These are phyloP conservation scores for Leccinum fuscescens DNA, from an alignment of 1,284 basidiomycete genomes.

Conservation along the genomic window DNA sequence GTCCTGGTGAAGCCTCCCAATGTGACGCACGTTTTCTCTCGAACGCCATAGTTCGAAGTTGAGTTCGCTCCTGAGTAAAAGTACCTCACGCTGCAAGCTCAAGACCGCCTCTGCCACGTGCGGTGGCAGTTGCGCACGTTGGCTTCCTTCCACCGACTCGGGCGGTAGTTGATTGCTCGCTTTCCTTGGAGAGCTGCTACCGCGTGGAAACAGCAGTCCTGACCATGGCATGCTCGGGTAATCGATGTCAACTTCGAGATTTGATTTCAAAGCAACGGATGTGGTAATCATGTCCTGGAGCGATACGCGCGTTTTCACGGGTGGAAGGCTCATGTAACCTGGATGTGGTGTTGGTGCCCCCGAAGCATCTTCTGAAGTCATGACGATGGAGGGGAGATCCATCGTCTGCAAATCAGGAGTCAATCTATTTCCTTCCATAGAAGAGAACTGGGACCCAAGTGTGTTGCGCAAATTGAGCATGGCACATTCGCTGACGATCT, in stretches of 20 bases:
- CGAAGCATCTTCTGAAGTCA: conserved; percentile 20
- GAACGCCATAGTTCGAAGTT: conserved; percentile 82
- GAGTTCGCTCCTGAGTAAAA: conserved; percentile 73
- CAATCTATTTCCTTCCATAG: conserved; percentile 11
- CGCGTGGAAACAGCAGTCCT: conserved; percentile 37
- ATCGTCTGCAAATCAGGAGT: conserved; percentile 8
- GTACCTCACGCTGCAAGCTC: conserved; percentile 67
- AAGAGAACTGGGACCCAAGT: conserved; percentile 38
- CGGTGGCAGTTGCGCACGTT: conserved; percentile 36
- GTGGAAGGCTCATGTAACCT: conserved; percentile 20
- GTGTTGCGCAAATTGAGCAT: conserved; percentile 66
- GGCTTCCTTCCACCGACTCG: conserved; percentile 11
- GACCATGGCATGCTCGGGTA: conserved; percentile 48
- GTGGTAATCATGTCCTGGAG: conserved; percentile 70
- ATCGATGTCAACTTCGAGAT: conserved; percentile 57
- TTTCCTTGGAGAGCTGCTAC: conserved; percentile 21
- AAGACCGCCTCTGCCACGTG: conserved; percentile 62
- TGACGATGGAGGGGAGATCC: conserved; percentile 4
- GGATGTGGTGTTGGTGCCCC: conserved; percentile 29
- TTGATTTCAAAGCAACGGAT: conserved; percentile 67
- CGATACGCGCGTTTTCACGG: conserved; percentile 48
- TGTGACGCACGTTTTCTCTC: conserved; percentile 73
- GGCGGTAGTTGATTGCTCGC: conserved; percentile 11
- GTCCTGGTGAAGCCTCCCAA: conserved; percentile 73
- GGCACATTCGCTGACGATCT: conserved; percentile 68